A percentile compares a stretch with the other conserved stretches of the same genome.
Conservation (phyloP, 768 basidiomycete species). For the Coprinopsis cinerea region DNA sequence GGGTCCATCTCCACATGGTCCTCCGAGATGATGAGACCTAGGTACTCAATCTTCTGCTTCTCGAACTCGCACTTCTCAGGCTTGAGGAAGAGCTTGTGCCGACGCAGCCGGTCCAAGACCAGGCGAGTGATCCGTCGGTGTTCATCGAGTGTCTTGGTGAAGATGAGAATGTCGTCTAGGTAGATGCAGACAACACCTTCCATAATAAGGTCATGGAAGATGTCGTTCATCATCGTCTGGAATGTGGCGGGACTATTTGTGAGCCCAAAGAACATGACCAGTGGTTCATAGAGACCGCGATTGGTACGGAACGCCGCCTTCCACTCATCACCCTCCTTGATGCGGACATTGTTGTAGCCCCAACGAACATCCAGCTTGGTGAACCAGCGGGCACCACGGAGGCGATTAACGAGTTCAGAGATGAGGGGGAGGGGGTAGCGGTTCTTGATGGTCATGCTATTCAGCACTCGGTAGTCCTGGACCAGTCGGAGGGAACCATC, state of each 20-base stretch:
- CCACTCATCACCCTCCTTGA: constrained; percentile 36
- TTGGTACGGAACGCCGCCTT: constrained; percentile 26
- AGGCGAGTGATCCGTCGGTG: background rate
- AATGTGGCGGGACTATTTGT: constrained; percentile 24
- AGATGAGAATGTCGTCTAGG: constrained; percentile 13
- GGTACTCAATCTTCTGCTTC: constrained; percentile 13
- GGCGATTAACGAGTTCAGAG: constrained; percentile 24
- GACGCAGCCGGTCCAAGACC: background rate
- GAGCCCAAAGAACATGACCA: constrained; percentile 34
- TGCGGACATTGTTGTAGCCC: constrained; percentile 30
- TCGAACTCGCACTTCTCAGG: constrained; percentile 21
- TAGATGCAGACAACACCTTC: constrained; percentile 10
- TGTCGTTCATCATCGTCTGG: constrained; percentile 14
- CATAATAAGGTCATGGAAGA: constrained; percentile 4
- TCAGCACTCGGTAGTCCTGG: constrained; percentile 27
- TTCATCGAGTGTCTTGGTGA: constrained; percentile 7
- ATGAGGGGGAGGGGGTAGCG: constrained; percentile 30
- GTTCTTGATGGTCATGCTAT: constrained; percentile 27
- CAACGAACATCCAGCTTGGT: constrained; percentile 8
- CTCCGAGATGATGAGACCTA: constrained; percentile 22
- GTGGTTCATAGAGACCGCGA: constrained; percentile 30
- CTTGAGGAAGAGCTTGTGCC: constrained; percentile 17
- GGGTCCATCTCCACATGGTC: constrained; percentile 25
- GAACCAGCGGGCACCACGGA: constrained; percentile 11
- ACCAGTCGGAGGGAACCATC: constrained; percentile 18